Conservation (phyloP, 352 stramenopile species). For the Globisporangium viniferum region DNA sequence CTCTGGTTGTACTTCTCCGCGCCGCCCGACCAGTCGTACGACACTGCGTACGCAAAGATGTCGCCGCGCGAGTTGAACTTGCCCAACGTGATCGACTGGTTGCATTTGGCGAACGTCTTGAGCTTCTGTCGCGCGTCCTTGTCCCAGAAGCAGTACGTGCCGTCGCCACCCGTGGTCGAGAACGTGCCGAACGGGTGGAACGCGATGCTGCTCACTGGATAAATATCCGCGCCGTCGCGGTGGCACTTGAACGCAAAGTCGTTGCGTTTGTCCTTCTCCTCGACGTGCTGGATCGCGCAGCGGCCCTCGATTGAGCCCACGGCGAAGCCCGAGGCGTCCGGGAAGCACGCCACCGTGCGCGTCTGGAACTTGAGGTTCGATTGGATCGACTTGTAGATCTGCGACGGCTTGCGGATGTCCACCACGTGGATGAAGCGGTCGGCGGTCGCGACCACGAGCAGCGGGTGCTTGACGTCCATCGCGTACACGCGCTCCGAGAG, state of each 20-base stretch:
- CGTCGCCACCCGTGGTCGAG: constrained; percentile 93
- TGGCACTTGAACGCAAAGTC: constrained; percentile 94
- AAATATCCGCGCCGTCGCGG: constrained; percentile 84
- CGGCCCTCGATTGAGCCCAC: constrained; percentile 91
- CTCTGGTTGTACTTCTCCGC: constrained; percentile 85
- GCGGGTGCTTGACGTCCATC: constrained; percentile 92
- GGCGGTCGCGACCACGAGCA: constrained; percentile 94
- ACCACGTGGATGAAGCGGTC: constrained; percentile 89
- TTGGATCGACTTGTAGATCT: constrained; percentile 85
- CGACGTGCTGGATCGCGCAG: constrained; percentile 88
- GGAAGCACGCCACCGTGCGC: constrained; percentile 86
- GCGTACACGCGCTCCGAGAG: constrained; percentile 93
- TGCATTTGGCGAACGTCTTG: constrained; percentile 87
- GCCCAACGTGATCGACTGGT: constrained; percentile 89
- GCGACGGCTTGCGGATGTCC: constrained; percentile 76
- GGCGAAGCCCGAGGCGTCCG: constrained; percentile 85
- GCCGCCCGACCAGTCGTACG: constrained; percentile 97
- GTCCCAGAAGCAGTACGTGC: constrained; percentile 98
- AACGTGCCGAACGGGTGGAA: constrained; percentile 96
- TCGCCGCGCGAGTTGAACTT: constrained; percentile 93
- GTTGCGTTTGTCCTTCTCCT: constrained; percentile 77
- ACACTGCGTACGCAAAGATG: constrained; percentile 95
- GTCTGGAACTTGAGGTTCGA: constrained; percentile 89
- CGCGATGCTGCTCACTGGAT: constrained; percentile 86
- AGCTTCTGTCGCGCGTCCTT: constrained; percentile 97